phyloP scores from a whole-genome alignment of 148 eudicot genomes.

The Pouteria glomerata region DNA sequence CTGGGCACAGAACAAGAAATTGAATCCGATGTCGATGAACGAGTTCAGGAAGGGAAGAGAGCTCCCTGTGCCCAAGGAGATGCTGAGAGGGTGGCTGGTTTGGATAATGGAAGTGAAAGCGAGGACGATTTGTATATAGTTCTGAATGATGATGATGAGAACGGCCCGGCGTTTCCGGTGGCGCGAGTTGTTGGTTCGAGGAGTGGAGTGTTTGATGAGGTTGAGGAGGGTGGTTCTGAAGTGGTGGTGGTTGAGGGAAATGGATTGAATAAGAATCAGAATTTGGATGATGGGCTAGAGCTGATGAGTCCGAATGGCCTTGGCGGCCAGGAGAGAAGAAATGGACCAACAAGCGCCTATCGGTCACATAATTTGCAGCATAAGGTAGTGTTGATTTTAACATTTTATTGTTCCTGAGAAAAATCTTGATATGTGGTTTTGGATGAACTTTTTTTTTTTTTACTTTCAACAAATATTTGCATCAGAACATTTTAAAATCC shows the following conservation, averaged over 20 bases:
- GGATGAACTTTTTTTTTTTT: too few relatives aligned
- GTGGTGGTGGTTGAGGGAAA: conserved; percentile 3
- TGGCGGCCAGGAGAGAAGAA: conserved; percentile 8
- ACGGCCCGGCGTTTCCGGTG: background rate
- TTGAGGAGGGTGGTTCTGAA: background rate
- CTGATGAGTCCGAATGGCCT: background rate
- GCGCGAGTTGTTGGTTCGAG: background rate
- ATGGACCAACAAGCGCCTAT: conserved; percentile 11
- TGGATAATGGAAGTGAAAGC: conserved; percentile 21
- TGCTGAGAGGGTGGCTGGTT: conserved; percentile 6
- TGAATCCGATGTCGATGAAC: background rate
- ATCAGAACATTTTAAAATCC: too few relatives aligned
- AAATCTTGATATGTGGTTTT: too few relatives aligned
- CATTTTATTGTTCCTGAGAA: too few relatives aligned
- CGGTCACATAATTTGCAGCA: background rate
- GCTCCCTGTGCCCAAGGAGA: background rate
- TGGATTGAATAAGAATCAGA: conserved; percentile 9
- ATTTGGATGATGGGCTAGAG: background rate
- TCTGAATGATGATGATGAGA: conserved; percentile 19
- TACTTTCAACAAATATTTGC: too few relatives aligned
- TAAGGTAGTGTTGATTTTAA: conserved; percentile 12
- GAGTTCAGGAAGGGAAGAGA: background rate
- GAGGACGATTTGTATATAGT: conserved; percentile 35
- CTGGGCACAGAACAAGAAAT: background rate
- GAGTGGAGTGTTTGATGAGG: conserved; percentile 12